These are phyloP conservation scores for Penicillium pancosmium DNA, from an alignment of 495 filamentous ascomycete species.

Conservation along the genomic window DNA sequence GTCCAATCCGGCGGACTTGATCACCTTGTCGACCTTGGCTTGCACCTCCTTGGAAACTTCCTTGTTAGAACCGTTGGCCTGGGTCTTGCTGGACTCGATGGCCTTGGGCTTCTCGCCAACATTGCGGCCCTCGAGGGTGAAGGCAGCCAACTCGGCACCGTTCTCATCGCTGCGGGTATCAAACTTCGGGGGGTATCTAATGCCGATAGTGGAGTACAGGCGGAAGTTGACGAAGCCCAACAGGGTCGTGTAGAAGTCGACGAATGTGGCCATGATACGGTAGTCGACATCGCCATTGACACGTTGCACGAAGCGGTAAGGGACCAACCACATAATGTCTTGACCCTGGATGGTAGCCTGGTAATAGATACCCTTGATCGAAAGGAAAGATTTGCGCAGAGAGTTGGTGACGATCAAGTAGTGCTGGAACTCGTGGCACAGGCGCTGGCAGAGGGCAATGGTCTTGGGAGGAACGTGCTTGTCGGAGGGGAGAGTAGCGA, in stretches of 20 bases:
- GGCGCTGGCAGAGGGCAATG: constrained; percentile 85
- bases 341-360: constrained; percentile 98
- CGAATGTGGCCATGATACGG: constrained; percentile 97
- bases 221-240: constrained; percentile 94
- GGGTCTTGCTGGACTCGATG: constrained; percentile 52
- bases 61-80: constrained; percentile 48
- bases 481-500: constrained; percentile 92
- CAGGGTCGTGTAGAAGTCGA: constrained; percentile 97
- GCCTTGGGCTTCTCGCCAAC: constrained; percentile 57
- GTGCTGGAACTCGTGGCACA: constrained; percentile 94
- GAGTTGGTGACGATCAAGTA: constrained; percentile 91
- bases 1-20: constrained; percentile 46
- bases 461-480: constrained; percentile 87
- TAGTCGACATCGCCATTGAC: constrained; percentile 94
- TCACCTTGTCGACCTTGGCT: constrained; percentile 56
- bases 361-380: constrained; percentile 99
- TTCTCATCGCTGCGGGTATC: constrained; percentile 82
- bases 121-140: constrained; percentile 77
- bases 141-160: constrained; percentile 89
- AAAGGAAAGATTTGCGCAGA: constrained; percentile 92
- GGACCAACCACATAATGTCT: constrained; percentile 95
- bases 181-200: constrained; percentile 95
- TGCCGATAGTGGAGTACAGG: constrained; percentile 84
- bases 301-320: constrained; percentile 93
- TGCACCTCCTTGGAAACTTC: constrained; percentile 52